Base-by-base conservation (phyloP, 108 stramenopile genomes). In the Bacterosira constricta region DNA sequence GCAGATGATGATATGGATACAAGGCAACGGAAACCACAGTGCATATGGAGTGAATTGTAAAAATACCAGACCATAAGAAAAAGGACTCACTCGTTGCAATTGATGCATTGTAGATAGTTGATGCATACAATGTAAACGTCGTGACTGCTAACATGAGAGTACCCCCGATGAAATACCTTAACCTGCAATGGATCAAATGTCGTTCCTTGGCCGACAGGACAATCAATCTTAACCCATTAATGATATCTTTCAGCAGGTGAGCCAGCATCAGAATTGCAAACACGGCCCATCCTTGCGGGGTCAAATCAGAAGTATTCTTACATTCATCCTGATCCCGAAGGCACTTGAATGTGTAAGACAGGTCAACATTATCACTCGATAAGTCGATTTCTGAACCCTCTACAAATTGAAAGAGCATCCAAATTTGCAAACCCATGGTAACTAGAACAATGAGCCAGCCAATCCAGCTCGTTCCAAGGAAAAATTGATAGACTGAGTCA, bases 201-300 rank as follows among this genome's bases (percentile, higher is more conserved):
- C 63, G 11, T 50, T 17, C 29, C 11, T 50, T 65, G 63, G 63
- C 35, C 29, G 45, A 47, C 11, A 50, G 32, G 29, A 50, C 29
- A 20, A 65, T 27, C 27, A 65, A 21, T 17, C 32, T 65, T 50
- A 46, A 45, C 34, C 63, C 63, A 51, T 42, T 51, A 8, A 65
- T 26, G 1, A 49, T 20, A 25, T 65, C 63, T 30, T 29, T 50
- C 34, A 65, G 45, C 3, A 50, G 29, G 34, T 65, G 47, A 32
- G 63, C 11, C 2, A 51, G 2, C 63, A 65, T 65, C 34, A 65
- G 32, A 50, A 65, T 18, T 1, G 18, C 49, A 65, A 65, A 65
- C 4, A 50, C 42, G 26, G 32, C 15, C 63, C 63, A 65, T 3
- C 63, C 63, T 29, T 1, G 10, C 49, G 1, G 23, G 18, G 47